These are phyloP conservation scores for Gnetum montanum DNA, from an alignment of 75 land plant genomes.

Conservation along the genomic window DNA sequence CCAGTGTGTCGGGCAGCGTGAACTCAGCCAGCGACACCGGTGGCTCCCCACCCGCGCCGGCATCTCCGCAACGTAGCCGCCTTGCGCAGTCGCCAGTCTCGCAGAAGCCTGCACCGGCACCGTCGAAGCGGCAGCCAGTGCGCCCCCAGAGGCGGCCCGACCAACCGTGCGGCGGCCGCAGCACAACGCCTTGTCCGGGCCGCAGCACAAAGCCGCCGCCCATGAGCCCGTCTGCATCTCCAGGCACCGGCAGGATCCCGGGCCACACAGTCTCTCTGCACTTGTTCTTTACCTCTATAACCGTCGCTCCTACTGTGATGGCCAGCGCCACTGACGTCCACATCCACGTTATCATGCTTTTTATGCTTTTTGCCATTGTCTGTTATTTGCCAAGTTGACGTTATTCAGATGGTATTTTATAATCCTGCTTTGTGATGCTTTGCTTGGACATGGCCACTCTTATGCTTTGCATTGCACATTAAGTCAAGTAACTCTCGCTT, in stretches of 20 bases:
- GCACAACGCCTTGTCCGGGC: constrained; percentile 13
- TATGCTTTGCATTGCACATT: too few relatives aligned
- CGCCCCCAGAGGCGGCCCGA: constrained; percentile 72
- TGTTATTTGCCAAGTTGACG: too few relatives aligned
- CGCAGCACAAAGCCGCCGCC: constrained; percentile 44
- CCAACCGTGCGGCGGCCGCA: constrained; percentile 38
- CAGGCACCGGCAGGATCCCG: constrained; percentile 38
- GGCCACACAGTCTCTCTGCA: constrained; percentile 59
- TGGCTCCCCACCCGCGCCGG: constrained; percentile 39
- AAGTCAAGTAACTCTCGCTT: too few relatives aligned
- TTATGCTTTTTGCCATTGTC: too few relatives aligned
- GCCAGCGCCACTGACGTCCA: too few relatives aligned
- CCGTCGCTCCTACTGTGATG: constrained; percentile 16
- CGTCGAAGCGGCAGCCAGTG: constrained; percentile 56
- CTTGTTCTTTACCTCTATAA: constrained; percentile 34
- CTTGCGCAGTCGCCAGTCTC: constrained; percentile 55
- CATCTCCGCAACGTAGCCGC: constrained; percentile 14
- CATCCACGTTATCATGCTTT: too few relatives aligned
- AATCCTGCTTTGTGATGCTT: too few relatives aligned
- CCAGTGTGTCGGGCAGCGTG: constrained; percentile 41
- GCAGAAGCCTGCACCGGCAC: constrained; percentile 15
- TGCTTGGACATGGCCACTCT: too few relatives aligned
- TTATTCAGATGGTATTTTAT: too few relatives aligned
- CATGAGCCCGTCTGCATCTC: constrained; percentile 18
- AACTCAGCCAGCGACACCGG: constrained; percentile 71